Evolutionary conservation across 148 eudicot genomes (phyloP).

Genomic region (Beta vulgaris): DNA sequence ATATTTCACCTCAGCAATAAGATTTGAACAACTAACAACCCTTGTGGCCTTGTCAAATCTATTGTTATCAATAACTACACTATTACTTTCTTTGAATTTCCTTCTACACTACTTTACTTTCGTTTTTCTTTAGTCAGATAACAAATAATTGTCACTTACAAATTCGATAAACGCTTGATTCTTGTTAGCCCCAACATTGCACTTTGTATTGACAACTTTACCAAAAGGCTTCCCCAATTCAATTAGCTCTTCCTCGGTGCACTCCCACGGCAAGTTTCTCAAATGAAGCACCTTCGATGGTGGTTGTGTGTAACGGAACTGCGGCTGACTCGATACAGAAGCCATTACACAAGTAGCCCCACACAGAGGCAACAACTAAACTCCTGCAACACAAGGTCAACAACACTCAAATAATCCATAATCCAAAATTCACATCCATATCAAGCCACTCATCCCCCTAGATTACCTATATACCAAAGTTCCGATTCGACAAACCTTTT

Average conservation of each 20-base stretch:
- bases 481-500: background rate
- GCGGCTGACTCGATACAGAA: constrained; percentile 93
- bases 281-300: constrained; percentile 98
- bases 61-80: background rate
- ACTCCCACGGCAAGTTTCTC: constrained; percentile 99
- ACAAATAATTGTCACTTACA: constrained; percentile 46
- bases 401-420: background rate
- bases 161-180: constrained; percentile 99
- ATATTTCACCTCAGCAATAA: background rate
- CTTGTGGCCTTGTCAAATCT: background rate
- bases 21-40: background rate
- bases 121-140: background rate
- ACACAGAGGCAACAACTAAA: background rate
- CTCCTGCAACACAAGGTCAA: constrained; percentile 18
- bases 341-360: constrained; percentile 49
- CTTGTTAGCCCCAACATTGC: constrained; percentile 96
- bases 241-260: constrained; percentile 84
- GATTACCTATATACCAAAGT: background rate
- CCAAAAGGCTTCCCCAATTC: constrained; percentile 97
- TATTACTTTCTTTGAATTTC: background rate
- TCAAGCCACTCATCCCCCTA: background rate
- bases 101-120: background rate
- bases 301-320: constrained; percentile 96
- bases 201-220: constrained; percentile 91
- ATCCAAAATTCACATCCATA: no score